Conservation (phyloP, 2,329 filamentous ascomycete genomes). For the Pseudogymnoascus sp. region DNA sequence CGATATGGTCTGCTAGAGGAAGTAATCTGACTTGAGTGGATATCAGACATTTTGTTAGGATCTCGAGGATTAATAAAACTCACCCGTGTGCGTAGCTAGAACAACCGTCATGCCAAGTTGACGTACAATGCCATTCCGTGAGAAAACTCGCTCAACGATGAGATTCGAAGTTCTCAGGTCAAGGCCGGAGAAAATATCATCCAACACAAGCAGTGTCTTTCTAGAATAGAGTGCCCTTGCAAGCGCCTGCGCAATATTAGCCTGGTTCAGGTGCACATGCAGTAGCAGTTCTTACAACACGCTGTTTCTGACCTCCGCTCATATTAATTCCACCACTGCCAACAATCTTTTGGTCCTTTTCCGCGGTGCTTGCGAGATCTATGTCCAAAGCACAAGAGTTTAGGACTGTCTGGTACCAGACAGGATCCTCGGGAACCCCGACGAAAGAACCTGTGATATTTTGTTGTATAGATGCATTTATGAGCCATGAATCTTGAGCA, state of each 20-base stretch:
- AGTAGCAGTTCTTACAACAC: slow-evolving; percentile 4
- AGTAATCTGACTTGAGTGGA: slow-evolving; percentile 13
- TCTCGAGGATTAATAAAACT: not conserved
- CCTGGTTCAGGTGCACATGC: not conserved
- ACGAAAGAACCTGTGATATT: slow-evolving; percentile 12
- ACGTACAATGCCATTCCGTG: slow-evolving; percentile 13
- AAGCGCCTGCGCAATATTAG: slow-evolving; percentile 15
- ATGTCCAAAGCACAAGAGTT: slow-evolving; percentile 13
- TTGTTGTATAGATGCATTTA: slow-evolving; percentile 14
- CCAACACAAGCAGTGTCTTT: slow-evolving; percentile 17
- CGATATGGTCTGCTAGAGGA: slow-evolving; percentile 30
- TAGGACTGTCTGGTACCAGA: slow-evolving; percentile 13
- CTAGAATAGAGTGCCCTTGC: slow-evolving; percentile 21
- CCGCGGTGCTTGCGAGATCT: slow-evolving; percentile 15
- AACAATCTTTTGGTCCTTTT: slow-evolving; percentile 19
- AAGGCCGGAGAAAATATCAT: slow-evolving; percentile 21
- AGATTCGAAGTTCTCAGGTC: slow-evolving; percentile 17
- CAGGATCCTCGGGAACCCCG: slow-evolving; percentile 12
- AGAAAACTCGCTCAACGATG: slow-evolving; percentile 16
- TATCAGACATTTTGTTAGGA: not conserved
- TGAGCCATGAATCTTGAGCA: slow-evolving; percentile 15
- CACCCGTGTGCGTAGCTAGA: slow-evolving; percentile 24
- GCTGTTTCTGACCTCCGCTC: slow-evolving; percentile 17
- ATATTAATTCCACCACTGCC: slow-evolving; percentile 23
- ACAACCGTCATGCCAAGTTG: slow-evolving; percentile 28